Base-by-base conservation (phyloP, 306 rosid genomes). In the Vicia villosa region DNA sequence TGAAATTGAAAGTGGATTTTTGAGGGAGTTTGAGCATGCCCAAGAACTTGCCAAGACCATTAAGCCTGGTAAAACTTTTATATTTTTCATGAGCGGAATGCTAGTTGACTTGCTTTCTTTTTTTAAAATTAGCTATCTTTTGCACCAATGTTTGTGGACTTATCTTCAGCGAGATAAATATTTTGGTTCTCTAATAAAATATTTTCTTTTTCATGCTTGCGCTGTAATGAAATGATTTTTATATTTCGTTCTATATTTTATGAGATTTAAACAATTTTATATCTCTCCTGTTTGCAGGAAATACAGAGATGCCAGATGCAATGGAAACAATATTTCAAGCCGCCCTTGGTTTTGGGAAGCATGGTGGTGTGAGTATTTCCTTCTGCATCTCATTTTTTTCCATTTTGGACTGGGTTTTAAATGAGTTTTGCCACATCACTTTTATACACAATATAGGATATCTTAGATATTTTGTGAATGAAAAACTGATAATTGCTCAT, bases 231-330 rank as follows among this genome's bases (percentile, higher is more conserved):
- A 47, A 51, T 45, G 36, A 52, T 54, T 77, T 42, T 38, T 72
- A 36, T 66, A 50, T 69, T 76, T 38, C 61, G 8, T 66, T 79
- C 16, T 55, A 16, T 71, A n/a, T 20, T 71, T 17, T 47, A 58
- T 10, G 37, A 20, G 38, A 37, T 19, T 32, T 55, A 65, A 56
- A 36, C 15, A 50, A 32, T 22, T 30, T 40, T 5, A 6, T 68
- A 56, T 69, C 70, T 79, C 43, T 73, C 69, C 49, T 76, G 81
- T 76, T 78, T 86, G 58, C 84, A 95, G 99, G 95, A 72, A 90
- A 79, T 75, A 83, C 85, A 30, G 95, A 86, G 81, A 91, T 95
- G 97, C 99, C 99, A 38, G 99, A 95, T 84, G 97, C 99, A 83
- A 89, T 95, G 91, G 99, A 95, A 83, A 87, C 96, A 38, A 84